Evolutionary conservation across 2,329 filamentous ascomycete species (phyloP).

Genomic region (Botrytis aclada): DNA sequence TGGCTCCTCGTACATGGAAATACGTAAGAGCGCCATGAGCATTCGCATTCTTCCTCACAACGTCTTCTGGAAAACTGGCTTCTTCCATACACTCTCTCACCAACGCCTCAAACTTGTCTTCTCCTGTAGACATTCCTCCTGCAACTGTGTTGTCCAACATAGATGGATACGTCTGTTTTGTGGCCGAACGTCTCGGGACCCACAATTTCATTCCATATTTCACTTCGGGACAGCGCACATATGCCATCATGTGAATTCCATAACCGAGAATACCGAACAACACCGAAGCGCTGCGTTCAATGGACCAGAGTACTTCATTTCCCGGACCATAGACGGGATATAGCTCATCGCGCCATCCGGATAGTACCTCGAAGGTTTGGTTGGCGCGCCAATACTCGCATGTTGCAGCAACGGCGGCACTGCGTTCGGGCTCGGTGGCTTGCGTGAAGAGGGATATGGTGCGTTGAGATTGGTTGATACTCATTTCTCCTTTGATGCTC

Average conservation of each 20-base stretch:
- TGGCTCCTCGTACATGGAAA: conserved; percentile 72
- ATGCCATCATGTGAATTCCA: conserved; percentile 79
- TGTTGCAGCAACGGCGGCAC: conserved; percentile 52
- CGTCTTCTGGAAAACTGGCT: conserved; percentile 68
- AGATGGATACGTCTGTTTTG: conserved; percentile 84
- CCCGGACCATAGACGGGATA: conserved; percentile 72
- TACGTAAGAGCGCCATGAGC: conserved; percentile 75
- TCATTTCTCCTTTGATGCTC: conserved; percentile 55
- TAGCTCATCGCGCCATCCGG: conserved; percentile 75
- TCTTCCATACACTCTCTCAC: conserved; percentile 88
- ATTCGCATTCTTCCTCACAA: conserved; percentile 61
- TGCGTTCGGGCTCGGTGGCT: conserved; percentile 61
- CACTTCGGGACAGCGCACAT: conserved; percentile 49
- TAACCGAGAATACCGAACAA: conserved; percentile 76
- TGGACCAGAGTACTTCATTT: conserved; percentile 63
- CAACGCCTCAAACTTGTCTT: conserved; percentile 76
- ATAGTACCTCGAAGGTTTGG: conserved; percentile 69
- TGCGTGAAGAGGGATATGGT: conserved; percentile 61
- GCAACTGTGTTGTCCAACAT: conserved; percentile 87
- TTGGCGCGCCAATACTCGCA: conserved; percentile 65
- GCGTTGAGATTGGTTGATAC: conserved; percentile 55
- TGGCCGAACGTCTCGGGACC: conserved; percentile 72
- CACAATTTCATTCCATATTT: conserved; percentile 69
- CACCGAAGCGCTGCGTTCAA: conserved; percentile 72
- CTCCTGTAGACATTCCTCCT: conserved; percentile 74